Conservation (phyloP, 106 monocot species). For the Dactylorhiza incarnata region DNA sequence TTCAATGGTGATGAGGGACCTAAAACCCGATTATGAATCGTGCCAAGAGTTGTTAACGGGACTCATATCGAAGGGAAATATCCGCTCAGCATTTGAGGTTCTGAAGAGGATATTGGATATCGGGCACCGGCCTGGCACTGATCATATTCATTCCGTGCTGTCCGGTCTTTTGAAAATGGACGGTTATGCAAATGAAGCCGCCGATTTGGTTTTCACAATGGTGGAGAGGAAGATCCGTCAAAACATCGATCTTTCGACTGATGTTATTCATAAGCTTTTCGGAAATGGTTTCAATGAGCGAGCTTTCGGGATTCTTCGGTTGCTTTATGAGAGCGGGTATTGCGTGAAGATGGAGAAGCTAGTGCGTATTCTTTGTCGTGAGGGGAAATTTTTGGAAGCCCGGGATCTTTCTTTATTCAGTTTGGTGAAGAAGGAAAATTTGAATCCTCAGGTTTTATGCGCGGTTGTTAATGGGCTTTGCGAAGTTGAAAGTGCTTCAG, state of each 20-base stretch:
- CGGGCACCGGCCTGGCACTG: conserved; percentile 59
- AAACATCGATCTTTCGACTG: conserved; percentile 60
- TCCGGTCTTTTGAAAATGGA: conserved; percentile 33
- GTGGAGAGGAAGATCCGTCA: conserved; percentile 74
- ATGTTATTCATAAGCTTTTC: conserved; percentile 30
- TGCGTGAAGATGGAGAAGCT: conserved; percentile 70
- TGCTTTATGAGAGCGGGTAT: conserved; percentile 67
- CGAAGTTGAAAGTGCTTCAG: conserved; percentile 28
- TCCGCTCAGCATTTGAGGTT: conserved; percentile 43
- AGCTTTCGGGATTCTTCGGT: conserved; percentile 41
- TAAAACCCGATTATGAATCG: conserved; percentile 52
- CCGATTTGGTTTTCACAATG: conserved; percentile 50
- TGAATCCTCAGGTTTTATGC: conserved; percentile 18
- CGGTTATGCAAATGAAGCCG: conserved; percentile 33
- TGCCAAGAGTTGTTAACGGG: conserved; percentile 50
- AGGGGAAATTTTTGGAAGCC: conserved; percentile 54
- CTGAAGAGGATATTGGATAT: conserved; percentile 61
- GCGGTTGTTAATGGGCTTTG: conserved; percentile 52
- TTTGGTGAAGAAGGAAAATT: conserved; percentile 35
- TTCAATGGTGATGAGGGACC: conserved; percentile 59
- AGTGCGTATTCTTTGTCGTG: conserved; percentile 30
- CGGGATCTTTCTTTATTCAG: conserved; percentile 55
- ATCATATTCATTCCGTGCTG: conserved; percentile 60
- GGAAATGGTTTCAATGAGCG: conserved; percentile 25
- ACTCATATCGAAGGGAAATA: conserved; percentile 32